These are phyloP conservation scores for Priceomyces castillae DNA, from an alignment of 805 yeast species.

Conservation along the genomic window DNA sequence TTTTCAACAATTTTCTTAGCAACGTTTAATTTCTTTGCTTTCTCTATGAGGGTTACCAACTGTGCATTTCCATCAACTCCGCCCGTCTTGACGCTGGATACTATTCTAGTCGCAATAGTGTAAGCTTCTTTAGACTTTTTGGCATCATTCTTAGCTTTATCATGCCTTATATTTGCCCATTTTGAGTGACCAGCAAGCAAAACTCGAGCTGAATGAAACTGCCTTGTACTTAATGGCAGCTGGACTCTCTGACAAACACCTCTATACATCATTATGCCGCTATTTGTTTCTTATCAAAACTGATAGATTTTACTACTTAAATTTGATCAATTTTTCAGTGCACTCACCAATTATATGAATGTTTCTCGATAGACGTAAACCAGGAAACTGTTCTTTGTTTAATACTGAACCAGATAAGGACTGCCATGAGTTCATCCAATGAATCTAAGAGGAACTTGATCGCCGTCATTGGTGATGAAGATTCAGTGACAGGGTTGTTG, in stretches of 20 bases:
- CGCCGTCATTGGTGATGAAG: constrained; percentile 97
- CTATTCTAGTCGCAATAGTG: constrained; percentile 68
- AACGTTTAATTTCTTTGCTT: constrained; percentile 72
- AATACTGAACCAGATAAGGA: not conserved
- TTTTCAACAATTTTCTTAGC: constrained; percentile 82
- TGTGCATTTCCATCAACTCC: constrained; percentile 63
- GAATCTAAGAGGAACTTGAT: constrained; percentile 70
- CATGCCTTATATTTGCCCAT: constrained; percentile 94
- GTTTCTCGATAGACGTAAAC: not conserved
- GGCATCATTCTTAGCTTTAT: constrained; percentile 89
- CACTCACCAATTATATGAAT: constrained; percentile 1
- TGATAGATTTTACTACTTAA: constrained; percentile 1
- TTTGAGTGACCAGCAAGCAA: constrained; percentile 80
- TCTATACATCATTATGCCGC: constrained; percentile 68
- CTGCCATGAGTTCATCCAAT: constrained; percentile 25
- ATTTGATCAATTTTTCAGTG: constrained; percentile 3
- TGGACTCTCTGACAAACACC: constrained; percentile 15
- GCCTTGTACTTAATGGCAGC: not conserved
- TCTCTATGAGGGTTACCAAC: constrained; percentile 72
- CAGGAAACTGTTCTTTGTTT: not conserved
- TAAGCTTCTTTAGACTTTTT: constrained; percentile 66
- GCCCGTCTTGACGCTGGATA: constrained; percentile 70
- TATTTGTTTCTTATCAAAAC: constrained; percentile 19
- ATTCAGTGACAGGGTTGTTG: constrained; percentile 91
- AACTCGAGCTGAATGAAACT: constrained; percentile 14